Conservation (phyloP, 495 filamentous ascomycete species). For the Trichocladium antarcticum region DNA sequence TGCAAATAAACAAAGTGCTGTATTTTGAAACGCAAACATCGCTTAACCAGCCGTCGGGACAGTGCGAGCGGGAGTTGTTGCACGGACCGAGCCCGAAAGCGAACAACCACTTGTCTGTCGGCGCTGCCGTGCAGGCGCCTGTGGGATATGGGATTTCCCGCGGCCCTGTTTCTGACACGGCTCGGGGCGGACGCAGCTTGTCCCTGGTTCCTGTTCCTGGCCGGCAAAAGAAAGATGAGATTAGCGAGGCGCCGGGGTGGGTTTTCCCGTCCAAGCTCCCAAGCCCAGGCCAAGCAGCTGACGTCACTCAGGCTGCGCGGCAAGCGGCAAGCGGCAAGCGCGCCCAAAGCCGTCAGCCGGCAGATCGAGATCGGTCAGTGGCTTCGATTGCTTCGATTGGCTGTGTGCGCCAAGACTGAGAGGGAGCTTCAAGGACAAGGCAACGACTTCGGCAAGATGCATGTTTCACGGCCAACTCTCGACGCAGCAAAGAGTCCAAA, state of each 20-base stretch:
- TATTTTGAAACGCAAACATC: too few species aligned
- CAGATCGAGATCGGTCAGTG: not conserved
- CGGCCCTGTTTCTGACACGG: too few species aligned
- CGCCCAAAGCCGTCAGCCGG: not conserved
- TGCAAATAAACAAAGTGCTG: too few species aligned
- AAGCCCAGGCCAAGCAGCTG: not conserved
- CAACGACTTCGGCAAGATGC: not conserved
- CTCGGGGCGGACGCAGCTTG: too few species aligned
- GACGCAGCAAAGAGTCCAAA: too few species aligned
- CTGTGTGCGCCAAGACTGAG: not conserved
- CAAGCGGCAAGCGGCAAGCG: conserved; percentile 3
- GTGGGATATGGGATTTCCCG: too few species aligned
- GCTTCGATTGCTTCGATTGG: not conserved
- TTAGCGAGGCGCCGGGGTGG: not conserved
- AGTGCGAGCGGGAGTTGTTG: not conserved
- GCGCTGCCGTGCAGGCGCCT: too few species aligned
- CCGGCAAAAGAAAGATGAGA: not conserved
- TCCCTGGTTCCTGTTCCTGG: too few species aligned
- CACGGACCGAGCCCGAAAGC: conserved; percentile 4
- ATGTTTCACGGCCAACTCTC: not conserved
- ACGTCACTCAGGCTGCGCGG: not conserved
- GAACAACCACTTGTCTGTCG: too few species aligned
- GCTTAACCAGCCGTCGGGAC: too few species aligned
- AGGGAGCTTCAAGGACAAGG: not conserved
- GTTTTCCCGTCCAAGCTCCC: not conserved